Evolutionary conservation across 192 early-diverging fungal species (phyloP).

Genomic region (Kickxella alabastrina): DNA sequence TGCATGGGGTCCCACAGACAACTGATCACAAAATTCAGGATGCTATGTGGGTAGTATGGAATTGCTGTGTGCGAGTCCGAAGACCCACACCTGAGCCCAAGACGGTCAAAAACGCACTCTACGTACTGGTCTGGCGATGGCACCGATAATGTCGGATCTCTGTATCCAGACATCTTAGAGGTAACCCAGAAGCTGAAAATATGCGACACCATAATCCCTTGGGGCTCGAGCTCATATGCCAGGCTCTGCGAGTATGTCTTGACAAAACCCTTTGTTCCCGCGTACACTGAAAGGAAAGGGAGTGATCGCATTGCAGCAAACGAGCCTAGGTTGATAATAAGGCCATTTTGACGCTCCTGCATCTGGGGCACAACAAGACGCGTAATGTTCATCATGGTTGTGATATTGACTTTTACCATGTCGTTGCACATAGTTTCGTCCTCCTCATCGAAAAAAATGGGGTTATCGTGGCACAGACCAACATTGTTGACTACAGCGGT

Average conservation of each 20-base stretch:
- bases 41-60: conserved; percentile 36
- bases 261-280: conserved; percentile 85
- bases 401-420: conserved; percentile 83
- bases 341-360: conserved; percentile 64
- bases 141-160: conserved; percentile 62
- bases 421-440: conserved; percentile 55
- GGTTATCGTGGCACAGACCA: conserved; percentile 80
- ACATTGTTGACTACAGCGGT: conserved; percentile 80
- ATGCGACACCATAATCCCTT: conserved; percentile 25
- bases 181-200: conserved; percentile 87
- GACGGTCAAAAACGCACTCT: conserved; percentile 58
- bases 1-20: conserved; percentile 27
- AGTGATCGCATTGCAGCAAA: conserved; percentile 77
- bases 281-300: conserved; percentile 82
- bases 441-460: conserved; percentile 80
- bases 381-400: conserved; percentile 73
- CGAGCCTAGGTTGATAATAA: conserved; percentile 89
- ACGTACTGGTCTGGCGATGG: conserved; percentile 77
- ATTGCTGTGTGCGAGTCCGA: conserved; percentile 26
- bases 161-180: conserved; percentile 86
- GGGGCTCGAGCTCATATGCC: conserved; percentile 31
- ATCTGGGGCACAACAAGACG: conserved; percentile 75
- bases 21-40: conserved; percentile 25
- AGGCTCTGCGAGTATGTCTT: conserved; percentile 36
- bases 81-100: conserved; percentile 61